phyloP scores from a whole-genome alignment of 73 alveolate genomes.

The Stentor coeruleus region DNA sequence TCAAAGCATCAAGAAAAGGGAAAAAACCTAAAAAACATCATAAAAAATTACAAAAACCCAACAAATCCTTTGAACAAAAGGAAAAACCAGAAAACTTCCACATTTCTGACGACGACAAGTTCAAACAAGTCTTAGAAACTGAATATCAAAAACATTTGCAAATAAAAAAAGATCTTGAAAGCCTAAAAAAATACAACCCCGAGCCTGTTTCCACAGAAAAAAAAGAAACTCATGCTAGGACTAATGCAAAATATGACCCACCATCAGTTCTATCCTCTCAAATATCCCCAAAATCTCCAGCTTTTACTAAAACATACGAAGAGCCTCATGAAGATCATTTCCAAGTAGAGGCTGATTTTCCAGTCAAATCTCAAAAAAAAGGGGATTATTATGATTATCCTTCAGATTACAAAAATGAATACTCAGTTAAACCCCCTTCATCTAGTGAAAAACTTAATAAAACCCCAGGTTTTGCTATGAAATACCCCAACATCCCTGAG shows the following conservation, averaged over 20 bases:
- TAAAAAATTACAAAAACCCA: background rate
- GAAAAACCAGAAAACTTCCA: background rate
- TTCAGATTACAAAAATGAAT: too few species aligned
- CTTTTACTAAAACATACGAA: background rate
- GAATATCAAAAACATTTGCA: background rate
- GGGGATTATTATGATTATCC: too few species aligned
- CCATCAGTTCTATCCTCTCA: conserved; percentile 6
- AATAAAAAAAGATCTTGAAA: background rate
- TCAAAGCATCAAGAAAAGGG: background rate
- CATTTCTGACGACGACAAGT: too few species aligned
- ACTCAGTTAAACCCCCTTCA: too few species aligned
- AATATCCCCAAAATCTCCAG: background rate
- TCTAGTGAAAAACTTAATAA: background rate
- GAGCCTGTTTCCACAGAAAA: conserved; percentile 10
- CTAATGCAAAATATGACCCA: too few species aligned
- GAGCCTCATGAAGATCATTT: background rate
- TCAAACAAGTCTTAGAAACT: background rate
- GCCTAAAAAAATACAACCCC: background rate
- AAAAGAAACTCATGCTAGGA: background rate
- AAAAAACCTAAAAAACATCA: background rate
- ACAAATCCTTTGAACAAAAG: background rate
- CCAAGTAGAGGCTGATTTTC: too few species aligned
- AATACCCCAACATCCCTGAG: background rate
- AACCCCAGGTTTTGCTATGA: background rate
- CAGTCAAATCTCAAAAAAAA: background rate